Base-by-base conservation (phyloP, 2,329 filamentous ascomycete species). In the Trichoderma sp. region DNA sequence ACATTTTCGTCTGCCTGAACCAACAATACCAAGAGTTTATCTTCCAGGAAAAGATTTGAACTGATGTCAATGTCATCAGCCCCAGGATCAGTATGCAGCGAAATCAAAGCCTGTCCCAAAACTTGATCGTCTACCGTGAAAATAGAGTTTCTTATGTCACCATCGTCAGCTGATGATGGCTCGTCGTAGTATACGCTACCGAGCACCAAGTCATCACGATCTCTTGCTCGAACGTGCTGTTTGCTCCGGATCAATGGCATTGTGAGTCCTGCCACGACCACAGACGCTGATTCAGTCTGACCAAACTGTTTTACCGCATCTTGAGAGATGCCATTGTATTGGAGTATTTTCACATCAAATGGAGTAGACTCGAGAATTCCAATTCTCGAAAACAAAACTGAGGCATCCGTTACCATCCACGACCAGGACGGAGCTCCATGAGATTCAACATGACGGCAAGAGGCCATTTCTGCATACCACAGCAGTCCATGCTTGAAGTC, bases 351-450 rank as follows among this genome's bases (percentile, higher is more conserved):
- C 2, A 39, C 32, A n/a, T 53, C 36, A 5, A 36, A 65, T 11
- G 50, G 47, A 5, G 62, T 30, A 0, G 36, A 8, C 8, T 23
- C 47, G 6, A 30, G 12, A 3, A 55, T 47, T 12, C 50, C 7
- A 3, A 11, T 32, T 1, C 4, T 34, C 0, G 62, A 26, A 55
- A 66, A 71, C 12, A 66, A 26, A 15, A 66, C 20, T 0, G 53
- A 13, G 4, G 57, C 26, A 23, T 66, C 36, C 1, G 61, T 71
- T 26, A 66, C 36, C 62, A 67, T 67, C 69, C 69, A 71, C n/a
- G 62, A 71, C 69, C 69, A 71, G 2, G 69, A 67, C 1, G 69
- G 69, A 20, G 53, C 62, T 28, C 69, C 34, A 26, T 71, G 57
- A 13, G 32, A 30, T 15, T 66, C 30, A 13, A 67, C n/a, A 50